phyloP scores from a whole-genome alignment of 257 asterid species.

The Leptodermis oblonga region DNA sequence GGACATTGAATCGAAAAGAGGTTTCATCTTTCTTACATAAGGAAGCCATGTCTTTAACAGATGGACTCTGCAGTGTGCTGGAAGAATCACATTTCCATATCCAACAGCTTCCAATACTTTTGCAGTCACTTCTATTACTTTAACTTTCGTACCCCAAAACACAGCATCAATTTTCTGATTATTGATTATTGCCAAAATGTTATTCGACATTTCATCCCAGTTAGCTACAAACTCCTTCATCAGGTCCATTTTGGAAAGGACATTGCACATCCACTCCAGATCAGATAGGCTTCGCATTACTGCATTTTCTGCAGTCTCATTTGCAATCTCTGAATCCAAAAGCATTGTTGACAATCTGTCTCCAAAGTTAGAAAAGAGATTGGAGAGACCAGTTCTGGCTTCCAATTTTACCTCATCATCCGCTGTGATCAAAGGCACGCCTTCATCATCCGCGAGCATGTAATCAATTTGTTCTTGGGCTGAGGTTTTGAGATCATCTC shows the following conservation, averaged over 20 bases:
- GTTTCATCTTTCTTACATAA: slow-evolving; percentile 56
- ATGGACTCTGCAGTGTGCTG: slow-evolving; percentile 50
- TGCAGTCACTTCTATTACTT: slow-evolving; percentile 53
- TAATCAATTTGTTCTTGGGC: slow-evolving; percentile 84
- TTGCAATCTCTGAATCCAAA: slow-evolving; percentile 24
- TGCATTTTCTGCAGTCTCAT: slow-evolving; percentile 25
- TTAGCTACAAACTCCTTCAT: slow-evolving; percentile 57
- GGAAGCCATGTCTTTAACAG: slow-evolving; percentile 70
- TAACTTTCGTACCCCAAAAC: slow-evolving; percentile 56
- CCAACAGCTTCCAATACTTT: slow-evolving; percentile 78
- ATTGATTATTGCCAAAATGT: slow-evolving; percentile 28
- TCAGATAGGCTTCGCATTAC: slow-evolving; percentile 36
- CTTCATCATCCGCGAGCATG: slow-evolving; percentile 72
- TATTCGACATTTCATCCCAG: slow-evolving; percentile 53
- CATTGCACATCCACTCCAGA: slow-evolving; percentile 73
- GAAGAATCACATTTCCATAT: slow-evolving; percentile 65
- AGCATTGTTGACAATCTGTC: slow-evolving; percentile 35
- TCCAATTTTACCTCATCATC: slow-evolving; percentile 59
- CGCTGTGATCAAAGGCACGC: slow-evolving; percentile 37
- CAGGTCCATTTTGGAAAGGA: slow-evolving; percentile 55
- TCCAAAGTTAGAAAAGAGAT: slow-evolving; percentile 43
- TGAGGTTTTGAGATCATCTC: slow-evolving; percentile 53
- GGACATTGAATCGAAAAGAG: slow-evolving; percentile 41
- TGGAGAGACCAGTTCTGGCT: slow-evolving; percentile 44
- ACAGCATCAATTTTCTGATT: slow-evolving; percentile 36